These are phyloP conservation scores for Magnaporthiopsis rhizophila DNA, from an alignment of 2,329 filamentous ascomycete species.

Conservation along the genomic window DNA sequence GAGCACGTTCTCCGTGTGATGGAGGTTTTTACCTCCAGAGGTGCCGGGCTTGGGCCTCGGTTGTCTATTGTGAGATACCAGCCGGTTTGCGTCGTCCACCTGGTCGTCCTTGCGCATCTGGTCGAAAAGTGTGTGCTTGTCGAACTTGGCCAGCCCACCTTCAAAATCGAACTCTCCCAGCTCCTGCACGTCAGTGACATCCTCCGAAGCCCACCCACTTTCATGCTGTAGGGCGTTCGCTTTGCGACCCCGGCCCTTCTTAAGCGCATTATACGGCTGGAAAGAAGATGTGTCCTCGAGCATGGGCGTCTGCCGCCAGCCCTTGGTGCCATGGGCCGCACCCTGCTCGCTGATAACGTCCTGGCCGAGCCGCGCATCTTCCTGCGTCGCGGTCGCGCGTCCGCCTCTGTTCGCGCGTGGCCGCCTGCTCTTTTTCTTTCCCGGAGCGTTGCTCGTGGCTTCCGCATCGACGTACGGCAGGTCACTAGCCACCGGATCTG, in stretches of 20 bases:
- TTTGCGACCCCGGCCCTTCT: constrained; percentile 41
- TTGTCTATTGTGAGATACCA: constrained; percentile 80
- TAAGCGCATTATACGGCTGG: constrained; percentile 54
- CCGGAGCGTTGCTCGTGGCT: constrained; percentile 8
- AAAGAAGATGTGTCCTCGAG: constrained; percentile 53
- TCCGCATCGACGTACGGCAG: background rate
- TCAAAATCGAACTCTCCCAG: constrained; percentile 93
- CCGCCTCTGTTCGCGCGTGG: constrained; percentile 16
- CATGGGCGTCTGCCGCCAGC: constrained; percentile 54
- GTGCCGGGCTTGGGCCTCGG: constrained; percentile 57
- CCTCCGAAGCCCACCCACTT: constrained; percentile 92
- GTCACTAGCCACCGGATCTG: constrained; percentile 8
- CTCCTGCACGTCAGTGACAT: constrained; percentile 89
- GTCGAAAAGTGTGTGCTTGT: constrained; percentile 86
- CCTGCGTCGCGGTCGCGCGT: constrained; percentile 22
- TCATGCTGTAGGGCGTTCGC: constrained; percentile 32
- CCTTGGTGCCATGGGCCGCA: constrained; percentile 34
- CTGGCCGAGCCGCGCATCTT: constrained; percentile 19
- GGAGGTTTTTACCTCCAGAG: constrained; percentile 78
- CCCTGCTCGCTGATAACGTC: constrained; percentile 11
- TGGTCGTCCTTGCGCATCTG: constrained; percentile 85
- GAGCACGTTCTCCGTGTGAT: constrained; percentile 86
- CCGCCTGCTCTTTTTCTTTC: constrained; percentile 19
- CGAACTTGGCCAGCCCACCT: constrained; percentile 83
- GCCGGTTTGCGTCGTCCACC: constrained; percentile 79